Evolutionary conservation across 1,284 basidiomycete species (phyloP), one percentile per base, ranked within the genome.

Genomic region (Exobasidium rhododendri): DNA sequence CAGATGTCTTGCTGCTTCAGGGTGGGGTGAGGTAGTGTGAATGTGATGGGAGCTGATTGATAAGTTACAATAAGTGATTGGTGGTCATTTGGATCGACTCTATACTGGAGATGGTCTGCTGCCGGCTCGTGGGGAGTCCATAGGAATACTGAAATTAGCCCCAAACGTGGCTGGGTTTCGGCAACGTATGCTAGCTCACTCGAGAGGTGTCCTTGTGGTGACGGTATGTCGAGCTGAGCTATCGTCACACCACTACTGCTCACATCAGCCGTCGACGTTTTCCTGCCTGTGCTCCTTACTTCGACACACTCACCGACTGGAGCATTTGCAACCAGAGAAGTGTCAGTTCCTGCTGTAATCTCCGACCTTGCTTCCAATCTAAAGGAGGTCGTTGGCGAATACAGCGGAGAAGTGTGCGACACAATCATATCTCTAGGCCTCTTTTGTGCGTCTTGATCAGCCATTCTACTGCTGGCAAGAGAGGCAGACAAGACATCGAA

Each of bases 151-250:
- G 63, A 63, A n/a, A 71, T 43, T 13, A 32, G 28, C 0, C 67
- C 67, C 10, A 71, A 47, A 11, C 58, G 43, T 26, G 58, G 61
- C 50, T 71, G 69, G 4, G 65, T 55, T 54, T 71, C 69, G 56
- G 55, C 67, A n/a, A 67, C 51, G 60, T 26, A 69, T 29, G 62
- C 64, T 47, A 70, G 55, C 3, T 62, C 62, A n/a, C n/a, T n/a
- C n/a, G n/a, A n/a, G n/a, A n/a, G n/a, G n/a, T n/a, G n/a, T n/a
- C n/a, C n/a, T n/a, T n/a, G n/a, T n/a, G n/a, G n/a, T n/a, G n/a
- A n/a, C n/a, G n/a, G n/a, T n/a, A n/a, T n/a, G n/a, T n/a, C n/a
- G n/a, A n/a, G n/a, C n/a, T n/a, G n/a, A n/a, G n/a, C n/a, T n/a
- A n/a, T n/a, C n/a, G n/a, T n/a, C n/a, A n/a, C 44, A 60, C 61